phyloP scores from a whole-genome alignment of 495 filamentous ascomycete species.

The Filosporella fistucella region DNA sequence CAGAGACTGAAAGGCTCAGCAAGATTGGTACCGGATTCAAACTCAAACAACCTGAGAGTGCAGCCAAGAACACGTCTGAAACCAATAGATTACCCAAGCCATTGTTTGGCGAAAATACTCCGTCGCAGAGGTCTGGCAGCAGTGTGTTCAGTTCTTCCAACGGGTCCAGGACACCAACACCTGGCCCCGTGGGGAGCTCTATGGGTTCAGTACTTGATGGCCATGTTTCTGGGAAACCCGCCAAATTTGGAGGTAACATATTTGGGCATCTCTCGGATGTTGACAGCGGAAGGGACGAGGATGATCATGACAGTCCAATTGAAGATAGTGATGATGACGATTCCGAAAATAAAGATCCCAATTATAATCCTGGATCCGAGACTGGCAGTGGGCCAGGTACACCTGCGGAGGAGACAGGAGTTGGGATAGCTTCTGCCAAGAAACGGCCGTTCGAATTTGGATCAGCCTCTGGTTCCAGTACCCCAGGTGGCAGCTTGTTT shows the following conservation, averaged over 20 bases:
- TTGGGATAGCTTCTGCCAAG: constrained; percentile 20
- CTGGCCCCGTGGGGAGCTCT: constrained; percentile 26
- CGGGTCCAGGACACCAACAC: constrained; percentile 22
- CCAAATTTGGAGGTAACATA: constrained; percentile 32
- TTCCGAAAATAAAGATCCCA: constrained; percentile 19
- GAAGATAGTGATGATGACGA: constrained; percentile 25
- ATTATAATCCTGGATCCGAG: constrained; percentile 23
- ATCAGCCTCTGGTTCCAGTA: constrained; percentile 11
- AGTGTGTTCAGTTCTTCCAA: constrained; percentile 18
- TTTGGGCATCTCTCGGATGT: constrained; percentile 42
- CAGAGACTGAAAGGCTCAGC: constrained; percentile 30
- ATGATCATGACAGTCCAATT: constrained; percentile 22
- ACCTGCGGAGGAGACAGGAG: constrained; percentile 22
- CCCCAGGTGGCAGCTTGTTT: constrained; percentile 34
- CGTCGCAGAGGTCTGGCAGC: constrained; percentile 2
- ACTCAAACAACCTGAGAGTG: constrained; percentile 22
- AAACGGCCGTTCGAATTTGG: constrained; percentile 23
- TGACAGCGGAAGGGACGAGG: constrained; percentile 22
- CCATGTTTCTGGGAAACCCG: constrained; percentile 7
- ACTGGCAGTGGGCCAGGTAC: constrained; percentile 26
- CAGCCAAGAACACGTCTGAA: constrained; percentile 1
- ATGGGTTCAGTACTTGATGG: constrained; percentile 24
- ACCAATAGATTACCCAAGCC: constrained; percentile 2
- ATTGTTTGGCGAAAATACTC: constrained; percentile 7
- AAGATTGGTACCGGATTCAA: constrained; percentile 36